Evolutionary conservation across 73 alveolate genomes (phyloP).

Genomic region (Uronychia setigera): DNA sequence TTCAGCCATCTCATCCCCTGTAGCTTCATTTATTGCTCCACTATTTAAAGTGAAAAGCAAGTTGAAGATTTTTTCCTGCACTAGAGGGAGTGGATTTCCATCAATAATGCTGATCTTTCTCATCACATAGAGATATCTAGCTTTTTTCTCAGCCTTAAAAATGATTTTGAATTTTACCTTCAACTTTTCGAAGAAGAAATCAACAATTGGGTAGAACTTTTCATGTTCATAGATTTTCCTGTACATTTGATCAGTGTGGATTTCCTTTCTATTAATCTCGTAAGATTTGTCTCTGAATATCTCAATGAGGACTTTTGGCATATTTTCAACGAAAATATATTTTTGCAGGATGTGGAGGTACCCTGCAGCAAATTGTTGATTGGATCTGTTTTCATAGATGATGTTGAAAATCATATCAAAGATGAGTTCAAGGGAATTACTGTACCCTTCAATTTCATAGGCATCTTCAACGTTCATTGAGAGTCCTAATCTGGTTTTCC

Average conservation of each 20-base stretch:
- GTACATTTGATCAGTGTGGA: constrained; percentile 6
- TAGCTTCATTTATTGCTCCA: not conserved
- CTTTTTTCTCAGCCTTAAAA: constrained; percentile 7
- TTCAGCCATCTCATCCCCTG: not conserved
- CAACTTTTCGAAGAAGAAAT: not conserved
- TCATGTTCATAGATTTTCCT: constrained; percentile 7
- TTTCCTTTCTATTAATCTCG: constrained; percentile 25
- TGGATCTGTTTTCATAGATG: constrained; percentile 1
- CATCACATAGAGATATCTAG: not conserved
- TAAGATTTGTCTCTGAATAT: constrained; percentile 8
- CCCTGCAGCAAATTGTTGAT: not conserved
- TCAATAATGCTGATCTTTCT: constrained; percentile 16
- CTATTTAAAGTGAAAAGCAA: not conserved
- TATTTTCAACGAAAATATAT: not conserved
- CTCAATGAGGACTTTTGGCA: constrained; percentile 13
- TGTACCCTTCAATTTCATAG: not conserved
- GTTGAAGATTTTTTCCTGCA: constrained; percentile 10
- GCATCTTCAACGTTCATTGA: not conserved
- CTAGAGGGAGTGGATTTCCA: constrained; percentile 18
- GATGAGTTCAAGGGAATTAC: not conserved
- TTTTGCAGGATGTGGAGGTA: not conserved
- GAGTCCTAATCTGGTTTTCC: not conserved
- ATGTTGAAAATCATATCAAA: not conserved
- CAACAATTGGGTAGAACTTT: not conserved
- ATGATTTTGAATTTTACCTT: not conserved